Conservation (phyloP, 257 asterid genomes). For the Primulina tabacum region DNA sequence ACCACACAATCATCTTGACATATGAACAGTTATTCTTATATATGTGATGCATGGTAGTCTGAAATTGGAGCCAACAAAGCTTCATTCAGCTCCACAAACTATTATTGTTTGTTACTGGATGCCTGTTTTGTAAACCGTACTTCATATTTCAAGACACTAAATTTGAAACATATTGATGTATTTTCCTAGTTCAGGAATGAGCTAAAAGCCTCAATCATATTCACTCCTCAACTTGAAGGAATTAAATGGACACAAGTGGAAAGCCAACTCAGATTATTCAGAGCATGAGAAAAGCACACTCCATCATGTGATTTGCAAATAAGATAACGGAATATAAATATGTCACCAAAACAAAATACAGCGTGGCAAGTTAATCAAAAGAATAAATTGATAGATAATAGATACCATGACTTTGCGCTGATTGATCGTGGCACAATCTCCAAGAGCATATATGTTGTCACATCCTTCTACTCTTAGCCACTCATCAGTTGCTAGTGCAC, state of each 20-base stretch:
- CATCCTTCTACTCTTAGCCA: slow-evolving; percentile 86
- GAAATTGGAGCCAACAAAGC: background rate
- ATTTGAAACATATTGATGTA: background rate
- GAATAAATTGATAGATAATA: slow-evolving; percentile 2
- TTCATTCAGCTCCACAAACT: background rate
- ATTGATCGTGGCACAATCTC: slow-evolving; percentile 93
- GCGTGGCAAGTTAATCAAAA: background rate
- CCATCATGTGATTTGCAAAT: background rate
- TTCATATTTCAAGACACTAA: background rate
- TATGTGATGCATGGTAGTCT: background rate
- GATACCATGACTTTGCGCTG: slow-evolving; percentile 90
- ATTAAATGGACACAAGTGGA: background rate
- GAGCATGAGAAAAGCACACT: slow-evolving; percentile 2
- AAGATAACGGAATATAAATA: slow-evolving; percentile 1
- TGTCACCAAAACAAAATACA: slow-evolving; percentile 4
- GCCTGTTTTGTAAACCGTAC: slow-evolving; percentile 2
- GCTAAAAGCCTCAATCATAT: background rate
- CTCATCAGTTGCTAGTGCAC: slow-evolving; percentile 89
- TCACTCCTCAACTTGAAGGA: background rate
- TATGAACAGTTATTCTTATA: background rate
- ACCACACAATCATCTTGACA: background rate
- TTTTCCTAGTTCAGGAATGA: background rate
- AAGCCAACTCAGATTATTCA: background rate
- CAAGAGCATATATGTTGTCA: slow-evolving; percentile 71
- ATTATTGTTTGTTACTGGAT: background rate